Evolutionary conservation across 345 rosid species (phyloP).

Genomic region (Erodium maritimum): DNA sequence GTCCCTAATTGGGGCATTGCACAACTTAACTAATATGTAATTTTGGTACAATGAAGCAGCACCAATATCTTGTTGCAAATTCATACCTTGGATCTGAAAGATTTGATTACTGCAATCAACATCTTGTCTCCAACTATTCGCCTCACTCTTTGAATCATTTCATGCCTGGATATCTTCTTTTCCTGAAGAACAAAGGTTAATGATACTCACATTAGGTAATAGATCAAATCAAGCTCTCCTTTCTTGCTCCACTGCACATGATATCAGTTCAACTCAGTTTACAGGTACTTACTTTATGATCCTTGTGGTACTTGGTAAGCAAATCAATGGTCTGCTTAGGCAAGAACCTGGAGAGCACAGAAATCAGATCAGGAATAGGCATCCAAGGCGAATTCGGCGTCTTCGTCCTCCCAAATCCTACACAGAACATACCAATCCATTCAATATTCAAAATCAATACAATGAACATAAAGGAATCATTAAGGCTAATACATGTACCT

Average conservation of each 20-base stretch:
- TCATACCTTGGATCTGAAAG: constrained; percentile 38
- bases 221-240: not conserved
- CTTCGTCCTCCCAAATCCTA: constrained; percentile 24
- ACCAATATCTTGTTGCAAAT: no score
- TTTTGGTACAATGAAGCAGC: not conserved
- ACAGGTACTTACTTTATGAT: constrained; percentile 28
- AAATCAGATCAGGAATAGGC: constrained; percentile 51
- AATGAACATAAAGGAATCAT: no score
- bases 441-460: not conserved
- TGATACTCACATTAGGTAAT: no score
- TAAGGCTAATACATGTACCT: not conserved
- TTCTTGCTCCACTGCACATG: not conserved
- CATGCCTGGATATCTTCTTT: constrained; percentile 50
- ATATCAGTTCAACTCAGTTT: not conserved
- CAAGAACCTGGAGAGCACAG: constrained; percentile 44
- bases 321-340: constrained; percentile 23
- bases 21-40: no score
- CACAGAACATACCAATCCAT: constrained; percentile 1
- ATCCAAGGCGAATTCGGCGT: constrained; percentile 67
- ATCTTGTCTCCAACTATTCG: constrained; percentile 55
- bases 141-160: constrained; percentile 48
- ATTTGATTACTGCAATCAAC: constrained; percentile 52
- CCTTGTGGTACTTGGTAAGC: constrained; percentile 41
- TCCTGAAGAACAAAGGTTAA: constrained; percentile 26
- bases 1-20: no score